Conservation (phyloP, 2,329 filamentous ascomycete genomes). For the Ophiocordyceps polyrhachis-furcata region DNA sequence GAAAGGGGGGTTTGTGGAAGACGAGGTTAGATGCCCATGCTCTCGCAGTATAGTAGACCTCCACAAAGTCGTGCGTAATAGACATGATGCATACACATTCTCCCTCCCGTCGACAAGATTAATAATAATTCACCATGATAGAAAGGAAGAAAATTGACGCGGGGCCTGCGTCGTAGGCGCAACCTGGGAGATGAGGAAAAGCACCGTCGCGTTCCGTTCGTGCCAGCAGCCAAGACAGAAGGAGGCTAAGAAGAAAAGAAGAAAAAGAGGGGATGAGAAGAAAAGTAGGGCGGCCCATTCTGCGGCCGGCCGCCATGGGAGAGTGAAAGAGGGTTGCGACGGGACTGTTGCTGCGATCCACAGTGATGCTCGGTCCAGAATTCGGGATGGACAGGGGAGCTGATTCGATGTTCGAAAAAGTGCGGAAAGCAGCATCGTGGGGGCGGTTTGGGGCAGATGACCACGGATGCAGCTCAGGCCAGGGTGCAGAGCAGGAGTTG, state of each 20-base stretch:
- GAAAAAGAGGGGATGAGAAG: background rate
- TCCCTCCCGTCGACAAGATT: background rate
- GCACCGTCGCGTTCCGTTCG: slow-evolving; percentile 4
- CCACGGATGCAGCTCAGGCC: slow-evolving; percentile 2
- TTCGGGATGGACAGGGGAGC: slow-evolving; percentile 4
- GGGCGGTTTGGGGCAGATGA: slow-evolving; percentile 4
- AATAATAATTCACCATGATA: background rate
- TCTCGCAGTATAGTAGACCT: background rate
- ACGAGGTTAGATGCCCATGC: background rate
- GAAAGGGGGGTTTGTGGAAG: too few species aligned
- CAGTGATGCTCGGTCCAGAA: background rate
- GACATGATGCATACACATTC: background rate
- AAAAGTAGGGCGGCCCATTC: slow-evolving; percentile 3
- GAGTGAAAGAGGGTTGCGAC: background rate
- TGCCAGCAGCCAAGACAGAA: slow-evolving; percentile 8
- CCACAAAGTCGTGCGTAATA: background rate
- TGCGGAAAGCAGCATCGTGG: slow-evolving; percentile 2
- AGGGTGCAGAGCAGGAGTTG: slow-evolving; percentile 2
- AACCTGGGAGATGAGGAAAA: background rate
- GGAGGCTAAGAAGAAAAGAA: background rate
- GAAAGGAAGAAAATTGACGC: background rate
- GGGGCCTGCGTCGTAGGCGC: background rate
- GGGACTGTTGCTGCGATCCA: background rate
- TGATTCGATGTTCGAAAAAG: slow-evolving; percentile 3
- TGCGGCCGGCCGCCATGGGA: slow-evolving; percentile 3